These are phyloP conservation scores for Rhipidocladum racemiflorum DNA, from an alignment of 176 grass and related monocot genomes.

Conservation along the genomic window DNA sequence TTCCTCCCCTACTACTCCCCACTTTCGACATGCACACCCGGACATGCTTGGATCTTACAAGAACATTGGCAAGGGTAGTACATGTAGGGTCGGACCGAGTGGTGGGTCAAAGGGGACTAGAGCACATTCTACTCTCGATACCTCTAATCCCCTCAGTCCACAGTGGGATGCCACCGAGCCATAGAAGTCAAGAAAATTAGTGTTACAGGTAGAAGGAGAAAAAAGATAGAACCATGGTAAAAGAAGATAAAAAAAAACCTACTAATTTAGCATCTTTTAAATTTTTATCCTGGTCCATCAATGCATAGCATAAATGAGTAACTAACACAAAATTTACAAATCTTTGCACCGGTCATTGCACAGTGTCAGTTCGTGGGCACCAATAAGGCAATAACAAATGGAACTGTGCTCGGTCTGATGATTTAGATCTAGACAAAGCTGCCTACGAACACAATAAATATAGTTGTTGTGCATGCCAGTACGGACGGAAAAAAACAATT, in stretches of 20 bases:
- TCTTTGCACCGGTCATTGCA: not conserved
- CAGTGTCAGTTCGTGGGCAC: not conserved
- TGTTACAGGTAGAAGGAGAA: no score
- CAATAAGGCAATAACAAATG: not conserved
- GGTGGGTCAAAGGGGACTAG: no score
- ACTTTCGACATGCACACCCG: slow-evolving; percentile 22
- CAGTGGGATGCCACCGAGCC: no score
- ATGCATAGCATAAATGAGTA: no score
- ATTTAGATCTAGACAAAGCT: slow-evolving; percentile 15
- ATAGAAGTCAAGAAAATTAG: no score
- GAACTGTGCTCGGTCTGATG: not conserved
- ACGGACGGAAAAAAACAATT: not conserved
- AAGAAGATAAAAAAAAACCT: no score
- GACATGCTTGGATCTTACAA: slow-evolving; percentile 6
- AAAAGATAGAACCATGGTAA: no score
- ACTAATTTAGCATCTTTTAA: no score
- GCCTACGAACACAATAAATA: slow-evolving; percentile 11
- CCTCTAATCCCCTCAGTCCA: no score
- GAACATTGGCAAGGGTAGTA: not conserved
- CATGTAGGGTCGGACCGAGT: no score
- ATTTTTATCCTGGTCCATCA: no score
- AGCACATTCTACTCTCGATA: no score
- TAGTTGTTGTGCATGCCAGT: slow-evolving; percentile 2
- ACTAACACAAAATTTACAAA: not conserved
- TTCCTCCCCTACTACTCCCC: not conserved